phyloP scores from a whole-genome alignment of 371 early-diverging fungal genomes.

The Sporodiniella umbellata region DNA sequence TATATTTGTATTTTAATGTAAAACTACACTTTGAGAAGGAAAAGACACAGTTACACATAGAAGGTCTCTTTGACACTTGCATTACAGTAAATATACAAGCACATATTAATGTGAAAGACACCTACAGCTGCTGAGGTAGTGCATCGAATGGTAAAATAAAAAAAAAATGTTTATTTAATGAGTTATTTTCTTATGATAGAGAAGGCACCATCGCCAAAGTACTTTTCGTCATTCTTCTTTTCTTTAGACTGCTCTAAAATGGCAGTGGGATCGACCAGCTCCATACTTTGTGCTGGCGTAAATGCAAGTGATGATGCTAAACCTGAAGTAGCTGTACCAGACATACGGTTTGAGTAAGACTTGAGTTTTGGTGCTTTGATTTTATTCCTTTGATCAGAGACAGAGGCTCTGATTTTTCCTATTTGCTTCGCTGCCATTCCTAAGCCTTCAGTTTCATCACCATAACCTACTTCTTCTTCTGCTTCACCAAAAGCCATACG shows the following conservation, averaged over 20 bases:
- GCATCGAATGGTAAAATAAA: too few relatives aligned
- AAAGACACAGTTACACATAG: too few relatives aligned
- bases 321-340: constrained; percentile 69
- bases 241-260: constrained; percentile 52
- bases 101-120: too few relatives aligned
- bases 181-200: constrained; percentile 55
- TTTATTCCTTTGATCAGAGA: constrained; percentile 61
- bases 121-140: too few relatives aligned
- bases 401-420: constrained; percentile 70
- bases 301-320: constrained; percentile 90
- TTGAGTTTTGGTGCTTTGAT: constrained; percentile 64
- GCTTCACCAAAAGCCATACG: constrained; percentile 90
- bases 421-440: constrained; percentile 80
- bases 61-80: too few relatives aligned
- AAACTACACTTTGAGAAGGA: too few relatives aligned
- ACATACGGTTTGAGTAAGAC: constrained; percentile 28
- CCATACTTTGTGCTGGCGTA: constrained; percentile 95
- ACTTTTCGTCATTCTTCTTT: constrained; percentile 72
- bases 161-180: too few relatives aligned
- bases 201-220: constrained; percentile 75
- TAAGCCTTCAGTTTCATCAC: constrained; percentile 83
- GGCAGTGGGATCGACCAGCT: constrained; percentile 86
- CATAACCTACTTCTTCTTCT: constrained; percentile 84
- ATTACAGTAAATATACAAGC: too few relatives aligned
- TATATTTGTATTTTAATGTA: too few relatives aligned